phyloP scores from a whole-genome alignment of 805 yeast genomes.

The Saccharomycopsis guyanensis region DNA sequence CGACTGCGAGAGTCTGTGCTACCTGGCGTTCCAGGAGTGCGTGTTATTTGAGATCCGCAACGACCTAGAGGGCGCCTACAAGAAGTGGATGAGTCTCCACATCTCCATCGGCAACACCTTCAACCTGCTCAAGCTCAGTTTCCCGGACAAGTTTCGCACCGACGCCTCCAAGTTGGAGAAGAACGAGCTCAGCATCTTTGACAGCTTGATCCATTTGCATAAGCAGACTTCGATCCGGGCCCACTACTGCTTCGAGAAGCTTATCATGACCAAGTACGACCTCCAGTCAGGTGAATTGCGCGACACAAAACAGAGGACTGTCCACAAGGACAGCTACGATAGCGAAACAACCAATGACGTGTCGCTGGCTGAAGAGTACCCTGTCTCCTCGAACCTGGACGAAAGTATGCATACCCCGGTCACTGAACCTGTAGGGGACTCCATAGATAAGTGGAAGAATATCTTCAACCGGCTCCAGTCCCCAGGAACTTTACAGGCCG shows the following conservation, averaged over 20 bases:
- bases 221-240: constrained; percentile 14
- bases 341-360: background rate
- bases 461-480: background rate
- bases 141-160: constrained; percentile 5
- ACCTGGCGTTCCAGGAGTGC: constrained; percentile 10
- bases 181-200: constrained; percentile 1
- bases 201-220: constrained; percentile 1
- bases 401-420: too few species aligned
- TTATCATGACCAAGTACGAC: constrained; percentile 3
- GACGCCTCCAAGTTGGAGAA: background rate
- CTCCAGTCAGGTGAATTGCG: background rate
- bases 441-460: background rate
- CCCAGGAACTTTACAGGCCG: background rate
- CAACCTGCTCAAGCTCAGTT: constrained; percentile 10
- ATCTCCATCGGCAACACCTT: constrained; percentile 11
- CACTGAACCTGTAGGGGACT: background rate
- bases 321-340: background rate
- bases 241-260: constrained; percentile 16
- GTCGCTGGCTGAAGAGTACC: background rate
- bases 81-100: constrained; percentile 21
- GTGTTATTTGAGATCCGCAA: constrained; percentile 12
- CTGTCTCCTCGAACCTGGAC: background rate
- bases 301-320: background rate
- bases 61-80: constrained; percentile 15
- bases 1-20: constrained; percentile 14